Evolutionary conservation across 768 basidiomycete genomes (phyloP), one percentile per base, ranked within the genome.

Genomic region (Rhizopogon salebrosus): DNA sequence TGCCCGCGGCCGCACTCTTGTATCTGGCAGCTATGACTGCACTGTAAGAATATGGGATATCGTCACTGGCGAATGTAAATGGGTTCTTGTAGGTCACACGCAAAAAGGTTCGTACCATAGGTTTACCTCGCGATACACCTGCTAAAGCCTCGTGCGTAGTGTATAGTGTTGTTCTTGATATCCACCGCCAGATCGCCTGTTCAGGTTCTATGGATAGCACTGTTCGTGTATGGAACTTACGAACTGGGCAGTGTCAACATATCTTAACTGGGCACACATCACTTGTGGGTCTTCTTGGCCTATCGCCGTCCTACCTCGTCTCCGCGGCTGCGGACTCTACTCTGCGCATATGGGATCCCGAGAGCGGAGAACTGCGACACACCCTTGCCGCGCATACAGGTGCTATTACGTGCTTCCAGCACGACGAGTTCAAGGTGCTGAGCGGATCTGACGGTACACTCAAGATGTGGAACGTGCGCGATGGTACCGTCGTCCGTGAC

Each of bases 381-480:
- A 85, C 87, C 0, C 80, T 99, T 27, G 85, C 87, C 3, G 92
- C 91, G 1, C 95, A 98, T 67, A 89, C 88, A 6, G 95, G 95
- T 20, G 94, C 95, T n/a, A 98, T 99, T 60, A 98, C 97, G 16
- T 99, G 95, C 72, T 98, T 98, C 78, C 93, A 95, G 69, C 94
- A 97, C 60, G 95, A 98, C 67, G 95, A 98, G 66, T 92, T 91
- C 76, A 98, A 97, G 66, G 92, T 98, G 41, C 79, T 99, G 26
- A 92, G 89, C 62, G 95, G 95, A 11, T 91, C 89, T 13, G 97
- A 98, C 60, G 97, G 97, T 14, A 92, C 90, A 54, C 77, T 99
- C 60, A 98, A 98, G 77, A 90, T 98, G 85, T 99, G 97, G 97
- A 90, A 98, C 66, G 79, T 95, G 55, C 74, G 85, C 35, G 90